A percentile compares a stretch with the other conserved stretches of the same genome.
These are phyloP conservation scores for Salvia splendens DNA, from an alignment of 257 asterid genomes.

Conservation along the genomic window DNA sequence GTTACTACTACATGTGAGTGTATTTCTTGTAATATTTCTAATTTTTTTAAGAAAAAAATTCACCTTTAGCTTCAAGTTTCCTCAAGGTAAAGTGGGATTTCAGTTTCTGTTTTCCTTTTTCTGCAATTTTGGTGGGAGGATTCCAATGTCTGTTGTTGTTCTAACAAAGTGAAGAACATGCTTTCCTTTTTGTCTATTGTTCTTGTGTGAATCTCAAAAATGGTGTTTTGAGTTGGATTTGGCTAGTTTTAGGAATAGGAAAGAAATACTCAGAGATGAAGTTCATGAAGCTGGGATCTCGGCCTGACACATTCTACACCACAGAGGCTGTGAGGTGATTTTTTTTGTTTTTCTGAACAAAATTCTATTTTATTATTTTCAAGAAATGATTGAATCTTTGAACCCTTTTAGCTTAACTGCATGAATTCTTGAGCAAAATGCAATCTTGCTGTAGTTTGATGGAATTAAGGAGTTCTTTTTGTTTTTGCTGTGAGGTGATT, in stretches of 20 bases:
- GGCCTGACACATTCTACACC: conserved; percentile 78
- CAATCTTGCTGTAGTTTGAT: conserved; percentile 15
- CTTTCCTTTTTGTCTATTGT: conserved; percentile 4
- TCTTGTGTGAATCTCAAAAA: conserved; percentile 42
- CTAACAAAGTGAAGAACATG: conserved; percentile 29
- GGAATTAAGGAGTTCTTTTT: conserved; percentile 3
- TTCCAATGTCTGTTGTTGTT: not conserved
- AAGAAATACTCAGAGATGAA: conserved; percentile 52
- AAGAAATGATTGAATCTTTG: not conserved
- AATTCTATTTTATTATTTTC: not conserved
- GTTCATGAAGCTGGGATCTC: conserved; percentile 90
- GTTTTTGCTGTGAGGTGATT: conserved; percentile 4
- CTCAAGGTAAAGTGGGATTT: conserved; percentile 29
- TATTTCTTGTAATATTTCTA: conserved; percentile 17
- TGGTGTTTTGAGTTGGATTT: conserved; percentile 36
- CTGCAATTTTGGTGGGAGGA: conserved; percentile 18
- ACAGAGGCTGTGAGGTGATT: conserved; percentile 72
- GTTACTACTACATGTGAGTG: conserved; percentile 4
- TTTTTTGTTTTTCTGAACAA: not conserved
- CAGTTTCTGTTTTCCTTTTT: not conserved
- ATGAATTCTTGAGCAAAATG: conserved; percentile 1
- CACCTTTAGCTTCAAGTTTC: conserved; percentile 40
- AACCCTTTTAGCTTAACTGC: conserved; percentile 3
- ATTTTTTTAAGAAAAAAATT: not conserved
- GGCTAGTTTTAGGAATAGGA: conserved; percentile 4